Conservation (phyloP, 768 basidiomycete species). For the Sutorius australiensis region DNA sequence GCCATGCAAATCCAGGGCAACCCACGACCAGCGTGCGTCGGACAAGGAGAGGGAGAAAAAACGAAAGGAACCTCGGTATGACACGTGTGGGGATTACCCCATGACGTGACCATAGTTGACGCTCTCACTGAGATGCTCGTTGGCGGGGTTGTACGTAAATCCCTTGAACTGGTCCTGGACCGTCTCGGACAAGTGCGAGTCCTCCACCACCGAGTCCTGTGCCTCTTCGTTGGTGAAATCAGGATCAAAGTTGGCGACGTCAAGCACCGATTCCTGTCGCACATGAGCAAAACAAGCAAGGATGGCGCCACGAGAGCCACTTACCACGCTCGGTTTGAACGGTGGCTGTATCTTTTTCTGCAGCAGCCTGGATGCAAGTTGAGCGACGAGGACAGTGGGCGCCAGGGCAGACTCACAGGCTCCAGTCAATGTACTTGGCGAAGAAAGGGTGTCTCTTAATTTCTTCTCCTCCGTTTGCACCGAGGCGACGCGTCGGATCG, state of each 20-base stretch:
- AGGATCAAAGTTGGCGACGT: slow-evolving; percentile 95
- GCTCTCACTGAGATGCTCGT: slow-evolving; percentile 82
- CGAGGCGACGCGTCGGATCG: slow-evolving; percentile 81
- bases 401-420: slow-evolving; percentile 43
- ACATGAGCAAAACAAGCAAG: slow-evolving; percentile 1
- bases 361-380: slow-evolving; percentile 48
- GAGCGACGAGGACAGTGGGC: neutral
- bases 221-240: slow-evolving; percentile 97
- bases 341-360: slow-evolving; percentile 96
- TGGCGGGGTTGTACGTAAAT: slow-evolving; percentile 84
- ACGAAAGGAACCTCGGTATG: neutral
- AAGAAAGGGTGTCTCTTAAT: slow-evolving; percentile 97
- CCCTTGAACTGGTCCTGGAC: slow-evolving; percentile 95
- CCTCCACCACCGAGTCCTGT: slow-evolving; percentile 93
- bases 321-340: slow-evolving; percentile 94
- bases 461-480: slow-evolving; percentile 91
- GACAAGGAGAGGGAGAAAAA: neutral
- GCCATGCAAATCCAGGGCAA: neutral
- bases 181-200: slow-evolving; percentile 88
- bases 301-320: slow-evolving; percentile 24
- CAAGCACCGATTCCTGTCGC: slow-evolving; percentile 79
- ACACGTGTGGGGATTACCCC: slow-evolving; percentile 18
- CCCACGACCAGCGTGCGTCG: slow-evolving; percentile 23
- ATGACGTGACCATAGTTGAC: slow-evolving; percentile 53
- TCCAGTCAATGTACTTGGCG: slow-evolving; percentile 90